Evolutionary conservation across 768 basidiomycete genomes (phyloP), one percentile per base, ranked within the genome.

Genomic region (Lentinula lateritia): DNA sequence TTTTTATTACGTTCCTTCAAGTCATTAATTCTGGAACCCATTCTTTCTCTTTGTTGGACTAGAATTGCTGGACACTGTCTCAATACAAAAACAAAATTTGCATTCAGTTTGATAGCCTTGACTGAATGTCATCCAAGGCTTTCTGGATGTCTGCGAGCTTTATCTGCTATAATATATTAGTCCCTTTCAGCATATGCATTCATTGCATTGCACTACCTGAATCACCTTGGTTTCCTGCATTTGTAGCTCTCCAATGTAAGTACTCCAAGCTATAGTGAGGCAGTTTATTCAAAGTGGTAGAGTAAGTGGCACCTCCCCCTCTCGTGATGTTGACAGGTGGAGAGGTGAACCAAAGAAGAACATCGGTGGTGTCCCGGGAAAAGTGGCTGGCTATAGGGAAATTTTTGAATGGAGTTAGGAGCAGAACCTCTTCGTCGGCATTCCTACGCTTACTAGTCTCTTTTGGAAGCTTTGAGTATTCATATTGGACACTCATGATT

Each of bases 181-280:
- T 20, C 45, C 52, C 38, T 54, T 18, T 35, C 16, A 52, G 23
- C 28, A 36, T 54, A 5, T n/a, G 12, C 15, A 34, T 39, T 54
- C 53, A 28, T 50, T 32, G 38, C 38, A 9, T 9, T 39, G 38
- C 1, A 3, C 13, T 39, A 43, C 23, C 35, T 52, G 35, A 12
- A 10, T 28, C 50, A 1, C 8, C 10, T 15, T 52, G 15, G 13
- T n/a, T 13, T 34, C 32, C 35, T 15, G 12, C 7, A 9, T 34
- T 34, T 9, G n/a, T 52, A 15, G 55, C 55, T 32, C 55, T 56
- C 55, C 55, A 56, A 38, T 56, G 55, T 20, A 56, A 20, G n/a
- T 56, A 56, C 39, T 56, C 39, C 55, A 56, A 39, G 28, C 55
- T 56, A 34, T 56, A 39, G 13, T 8, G 5, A 38, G 39, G 41